Evolutionary conservation across 768 basidiomycete species (phyloP).

Genomic region (Podaxis mareebaensis): DNA sequence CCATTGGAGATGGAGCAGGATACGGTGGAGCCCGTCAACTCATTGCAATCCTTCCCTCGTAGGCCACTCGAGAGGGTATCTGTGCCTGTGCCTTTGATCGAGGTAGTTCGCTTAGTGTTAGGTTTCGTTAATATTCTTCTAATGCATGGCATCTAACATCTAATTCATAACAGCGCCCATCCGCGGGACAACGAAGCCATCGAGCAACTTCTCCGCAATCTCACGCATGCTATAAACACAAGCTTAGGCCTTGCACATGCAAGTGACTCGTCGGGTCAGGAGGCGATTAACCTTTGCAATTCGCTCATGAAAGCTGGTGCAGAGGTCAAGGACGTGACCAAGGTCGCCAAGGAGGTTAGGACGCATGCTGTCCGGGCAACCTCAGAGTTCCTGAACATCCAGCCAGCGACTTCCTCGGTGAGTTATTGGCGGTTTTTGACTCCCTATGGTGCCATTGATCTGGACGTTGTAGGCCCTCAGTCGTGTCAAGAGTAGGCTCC

Average conservation of each 20-base stretch:
- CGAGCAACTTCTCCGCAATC: neutral
- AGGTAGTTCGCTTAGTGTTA: too few species aligned
- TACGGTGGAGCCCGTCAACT: neutral
- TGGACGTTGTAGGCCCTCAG: neutral
- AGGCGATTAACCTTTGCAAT: neutral
- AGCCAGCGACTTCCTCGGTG: neutral
- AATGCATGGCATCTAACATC: too few species aligned
- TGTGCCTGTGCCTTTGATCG: too few species aligned
- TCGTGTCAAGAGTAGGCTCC: neutral
- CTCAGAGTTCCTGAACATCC: neutral
- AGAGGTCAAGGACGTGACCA: neutral
- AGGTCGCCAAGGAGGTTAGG: neutral
- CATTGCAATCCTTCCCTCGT: neutral
- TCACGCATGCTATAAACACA: neutral
- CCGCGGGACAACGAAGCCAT: neutral
- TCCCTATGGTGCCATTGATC: too few species aligned
- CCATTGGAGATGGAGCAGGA: too few species aligned
- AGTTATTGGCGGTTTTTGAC: neutral
- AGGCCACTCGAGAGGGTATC: neutral
- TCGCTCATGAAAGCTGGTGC: neutral
- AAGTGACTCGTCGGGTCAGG: neutral
- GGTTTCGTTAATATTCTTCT: too few species aligned
- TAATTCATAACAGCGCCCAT: too few species aligned
- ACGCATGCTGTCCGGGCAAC: neutral
- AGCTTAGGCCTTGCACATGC: neutral